Conservation (phyloP, 768 basidiomycete genomes). For the Pisolithus albus region DNA sequence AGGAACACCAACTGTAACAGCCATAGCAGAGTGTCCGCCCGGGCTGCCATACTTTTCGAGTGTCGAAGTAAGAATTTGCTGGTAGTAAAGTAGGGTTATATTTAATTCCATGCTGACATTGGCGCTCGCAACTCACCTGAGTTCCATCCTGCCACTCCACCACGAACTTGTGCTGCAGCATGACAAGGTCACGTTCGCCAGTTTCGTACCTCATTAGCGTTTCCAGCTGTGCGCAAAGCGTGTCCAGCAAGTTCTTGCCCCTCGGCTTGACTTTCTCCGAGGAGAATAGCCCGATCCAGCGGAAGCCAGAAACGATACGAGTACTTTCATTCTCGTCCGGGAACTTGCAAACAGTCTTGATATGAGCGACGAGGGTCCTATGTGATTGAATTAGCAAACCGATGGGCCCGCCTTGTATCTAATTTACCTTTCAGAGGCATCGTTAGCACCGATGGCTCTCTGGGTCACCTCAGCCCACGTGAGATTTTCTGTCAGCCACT, state of each 20-base stretch:
- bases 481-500: slow-evolving; percentile 66
- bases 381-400: slow-evolving; percentile 4
- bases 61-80: slow-evolving; percentile 87
- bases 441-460: slow-evolving; percentile 61
- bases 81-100: slow-evolving; percentile 2
- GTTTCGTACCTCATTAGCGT: slow-evolving; percentile 84
- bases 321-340: slow-evolving; percentile 59
- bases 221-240: slow-evolving; percentile 87
- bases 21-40: slow-evolving; percentile 84
- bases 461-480: slow-evolving; percentile 84
- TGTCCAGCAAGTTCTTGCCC: slow-evolving; percentile 79
- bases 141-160: slow-evolving; percentile 84
- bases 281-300: slow-evolving; percentile 93
- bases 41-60: slow-evolving; percentile 84
- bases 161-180: slow-evolving; percentile 97
- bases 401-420: background rate
- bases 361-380: slow-evolving; percentile 66
- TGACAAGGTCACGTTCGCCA: slow-evolving; percentile 91
- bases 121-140: slow-evolving; percentile 35
- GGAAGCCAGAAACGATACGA: slow-evolving; percentile 82
- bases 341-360: slow-evolving; percentile 69
- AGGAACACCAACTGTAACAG: slow-evolving; percentile 83
- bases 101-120: background rate
- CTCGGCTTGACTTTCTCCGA: slow-evolving; percentile 52
- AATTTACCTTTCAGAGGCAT: slow-evolving; percentile 59